Percentiles rank a stretch among this genome's conserved stretches.
phyloP scores from a whole-genome alignment of 352 stramenopile species.

The Hyaloperonospora arabidopsidis region DNA sequence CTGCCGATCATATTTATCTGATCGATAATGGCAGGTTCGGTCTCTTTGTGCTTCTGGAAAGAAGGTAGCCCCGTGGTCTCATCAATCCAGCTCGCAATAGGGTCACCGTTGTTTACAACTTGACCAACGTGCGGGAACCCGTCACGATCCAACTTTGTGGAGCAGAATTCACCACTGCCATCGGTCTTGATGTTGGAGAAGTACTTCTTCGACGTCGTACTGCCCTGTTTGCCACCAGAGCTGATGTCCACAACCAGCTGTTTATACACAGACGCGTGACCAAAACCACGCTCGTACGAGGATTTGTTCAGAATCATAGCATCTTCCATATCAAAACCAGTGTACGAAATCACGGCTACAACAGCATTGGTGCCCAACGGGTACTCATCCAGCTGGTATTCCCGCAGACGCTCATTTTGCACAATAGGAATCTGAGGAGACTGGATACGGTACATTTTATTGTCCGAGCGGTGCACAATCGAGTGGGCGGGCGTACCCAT shows the following conservation, averaged over 20 bases:
- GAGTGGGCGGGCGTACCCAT: slow-evolving; percentile 99
- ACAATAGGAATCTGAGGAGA: slow-evolving; percentile 97
- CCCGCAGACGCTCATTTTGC: slow-evolving; percentile 91
- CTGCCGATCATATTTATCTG: slow-evolving; percentile 84
- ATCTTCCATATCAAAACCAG: slow-evolving; percentile 96
- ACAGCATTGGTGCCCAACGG: slow-evolving; percentile 98
- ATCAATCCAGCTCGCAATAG: slow-evolving; percentile 95
- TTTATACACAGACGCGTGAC: slow-evolving; percentile 97
- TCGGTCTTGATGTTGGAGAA: slow-evolving; percentile 90
- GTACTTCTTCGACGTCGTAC: slow-evolving; percentile 72
- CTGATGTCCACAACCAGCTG: slow-evolving; percentile 92
- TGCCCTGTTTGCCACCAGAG: slow-evolving; percentile 53
- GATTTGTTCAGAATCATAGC: slow-evolving; percentile 99
- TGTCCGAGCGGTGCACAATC: slow-evolving; percentile 93
- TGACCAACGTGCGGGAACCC: slow-evolving; percentile 94
- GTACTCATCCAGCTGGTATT: slow-evolving; percentile 99
- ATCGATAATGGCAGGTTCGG: slow-evolving; percentile 96
- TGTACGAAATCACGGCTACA: slow-evolving; percentile 99
- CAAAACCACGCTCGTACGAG: slow-evolving; percentile 97
- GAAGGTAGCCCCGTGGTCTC: slow-evolving; percentile 87
- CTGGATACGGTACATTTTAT: slow-evolving; percentile 99
- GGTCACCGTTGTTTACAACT: slow-evolving; percentile 91
- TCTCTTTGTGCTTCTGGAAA: slow-evolving; percentile 97
- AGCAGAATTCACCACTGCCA: slow-evolving; percentile 51
- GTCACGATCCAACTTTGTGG: slow-evolving; percentile 89